Evolutionary conservation across 176 grass and related monocot genomes (phyloP), one percentile per base, ranked within the genome.

Genomic region (Eleusine coracana): DNA sequence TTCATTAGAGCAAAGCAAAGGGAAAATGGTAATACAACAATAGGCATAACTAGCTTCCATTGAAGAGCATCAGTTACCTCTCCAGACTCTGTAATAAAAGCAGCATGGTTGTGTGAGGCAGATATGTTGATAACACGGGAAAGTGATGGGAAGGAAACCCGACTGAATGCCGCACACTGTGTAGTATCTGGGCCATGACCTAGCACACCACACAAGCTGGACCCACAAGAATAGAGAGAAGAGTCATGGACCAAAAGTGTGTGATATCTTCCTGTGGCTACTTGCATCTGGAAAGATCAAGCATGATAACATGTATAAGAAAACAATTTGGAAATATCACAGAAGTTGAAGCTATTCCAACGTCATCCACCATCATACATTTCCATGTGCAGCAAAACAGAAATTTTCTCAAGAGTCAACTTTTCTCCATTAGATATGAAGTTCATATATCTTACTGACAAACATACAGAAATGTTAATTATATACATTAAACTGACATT

Each of bases 131-230:
- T 84, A 54, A 99, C 91, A 77, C 45, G 87, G 76, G 89, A 92
- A 86, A 88, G 83, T 66, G 96, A 99, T 17, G 96, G 96, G 70
- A 99, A 92, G 77, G 78, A 74, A 85, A 99, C 86, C 61, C 86
- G 89, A 67, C 87, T 93, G 78, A 99, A 99, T 77, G 93, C 83
- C 9, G 59, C 76, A 80, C 91, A 96, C 25, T 99, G 96, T 38
- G 96, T 99, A 72, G 90, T 93, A 77, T 93, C 91, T 77, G 92
- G 96, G 85, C 96, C 96, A 87, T 99, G 96, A 85, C 96, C 96
- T 88, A 99, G 92, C 44, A 99, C 96, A 59, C 96, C 96, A 81
- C 96, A 99, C 78, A 99, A 89, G 75, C 93, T 99, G 71, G 96
- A 99, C 66, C 96, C 96, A 85, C 96, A 96, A 71, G 96, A 96